Base-by-base conservation (phyloP, 352 stramenopile genomes). In the Phytophthora melonis region DNA sequence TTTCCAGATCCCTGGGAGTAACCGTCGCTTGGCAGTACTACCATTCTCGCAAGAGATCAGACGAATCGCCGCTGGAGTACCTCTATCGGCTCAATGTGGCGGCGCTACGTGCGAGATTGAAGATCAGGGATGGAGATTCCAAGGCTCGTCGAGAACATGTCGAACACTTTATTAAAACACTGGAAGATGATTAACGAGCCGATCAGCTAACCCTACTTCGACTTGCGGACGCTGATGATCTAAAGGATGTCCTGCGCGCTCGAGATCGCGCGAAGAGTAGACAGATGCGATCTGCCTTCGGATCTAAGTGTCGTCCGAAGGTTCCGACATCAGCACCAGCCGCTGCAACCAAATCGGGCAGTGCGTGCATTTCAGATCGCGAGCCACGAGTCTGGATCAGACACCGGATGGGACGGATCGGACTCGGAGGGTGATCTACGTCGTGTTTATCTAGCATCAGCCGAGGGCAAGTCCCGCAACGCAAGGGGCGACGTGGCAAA, bases 201-300 rank as follows among this genome's bases (percentile, higher is more conserved):
- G 25, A 59, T 59, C 27, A 18, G 43, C 19, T 59, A 25, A 43
- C 27, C 8, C 27, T 43, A 19, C 14, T 59, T 3, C 53, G 53
- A n/a, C 8, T 59, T 19, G 7, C 27, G 7, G 53, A 59, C 27
- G 25, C 53, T 5, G 53, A 43, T 18, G 53, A 41, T 3, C 18
- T 59, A 23, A 25, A 59, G 19, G 53, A 59, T 8, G 27, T 43
- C 5, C 18, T 59, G 27, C 53, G 53, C 27, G 53, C 53, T 19
- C 14, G 5, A 10, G 23, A 59, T 13, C 27, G 53, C 5, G 53
- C 53, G 5, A 59, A 43, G 53, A 43, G 4, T 43, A 23, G 21
- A 18, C 53, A 59, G 27, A 43, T 21, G 41, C 5, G 18, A 50
- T 6, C 41, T 7, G 41, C 41, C 6, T 50, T 50, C 16, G 41